Base-by-base conservation (phyloP, 768 basidiomycete genomes). In the Trametes coccinea region DNA sequence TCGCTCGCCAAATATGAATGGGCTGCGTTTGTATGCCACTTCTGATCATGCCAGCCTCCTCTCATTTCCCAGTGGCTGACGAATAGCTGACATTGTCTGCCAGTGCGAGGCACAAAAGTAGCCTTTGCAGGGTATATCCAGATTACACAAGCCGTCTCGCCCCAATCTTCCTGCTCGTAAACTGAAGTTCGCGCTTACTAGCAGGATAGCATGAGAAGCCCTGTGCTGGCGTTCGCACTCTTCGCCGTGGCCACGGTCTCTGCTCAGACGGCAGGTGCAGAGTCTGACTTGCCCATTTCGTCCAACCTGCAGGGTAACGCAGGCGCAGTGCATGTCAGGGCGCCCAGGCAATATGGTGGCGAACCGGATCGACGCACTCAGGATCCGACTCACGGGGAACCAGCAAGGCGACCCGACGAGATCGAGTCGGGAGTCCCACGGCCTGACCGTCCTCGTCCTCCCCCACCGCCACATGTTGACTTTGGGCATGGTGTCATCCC, bases 181-280 rank as follows among this genome's bases (percentile, higher is more conserved):
- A 14, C 31, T 22, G 31, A 17, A 27, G 34, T 31, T 8, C 29
- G 5, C 14, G 27, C 34, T 30, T 31, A 11, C 10, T 2, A 39
- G n/a, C 11, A 13, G 49, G 33, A 2, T 22, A 47, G 29, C 45
- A 70, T 70, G 69, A 67, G 65, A 40, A 68, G 65, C 50, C 67
- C 67, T 16, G 60, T 61, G 37, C 46, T 70, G 53, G 63, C 63
- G 27, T 68, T 70, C 43, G 61, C 65, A 47, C 40, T 70, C 59
- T 53, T 70, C 53, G 69, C 67, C 31, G 69, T 66, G 1, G 69
- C 49, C 31, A n/a, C 46, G 0, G 64, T 64, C 60, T 49, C 64
- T 1, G 63, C 59, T 45, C 50, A 52, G 22, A 27, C 4, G 4
- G 11, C 29, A 2, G 34, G 13, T 34, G 17, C 29, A 51, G 14